These are phyloP conservation scores for Russula abietina DNA, from an alignment of 768 basidiomycete genomes.

Conservation along the genomic window DNA sequence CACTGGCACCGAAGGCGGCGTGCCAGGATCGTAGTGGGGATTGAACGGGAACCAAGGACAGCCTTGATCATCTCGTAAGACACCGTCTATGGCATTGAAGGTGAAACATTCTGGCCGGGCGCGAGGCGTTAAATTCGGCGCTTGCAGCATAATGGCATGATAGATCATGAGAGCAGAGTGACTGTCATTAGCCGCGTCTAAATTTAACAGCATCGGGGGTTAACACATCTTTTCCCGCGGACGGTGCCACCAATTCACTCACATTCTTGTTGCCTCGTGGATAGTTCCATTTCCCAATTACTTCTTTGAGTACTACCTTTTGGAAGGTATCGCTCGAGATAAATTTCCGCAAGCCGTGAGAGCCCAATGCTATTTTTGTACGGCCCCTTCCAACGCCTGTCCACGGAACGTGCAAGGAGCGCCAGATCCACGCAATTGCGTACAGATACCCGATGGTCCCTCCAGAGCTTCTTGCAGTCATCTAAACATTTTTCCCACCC, in stretches of 20 bases:
- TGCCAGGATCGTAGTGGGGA: conserved; percentile 51
- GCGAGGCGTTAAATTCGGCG: conserved; percentile 33
- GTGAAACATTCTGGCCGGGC: conserved; percentile 44
- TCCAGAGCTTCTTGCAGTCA: conserved; percentile 62
- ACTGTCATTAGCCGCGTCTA: conserved; percentile 71
- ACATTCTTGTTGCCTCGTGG: conserved; percentile 53
- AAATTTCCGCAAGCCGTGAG: conserved; percentile 56
- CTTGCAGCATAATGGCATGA: conserved; percentile 41
- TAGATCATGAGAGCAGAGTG: conserved; percentile 57
- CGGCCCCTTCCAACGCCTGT: conserved; percentile 65
- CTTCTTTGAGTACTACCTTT: conserved; percentile 61
- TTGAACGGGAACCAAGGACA: conserved; percentile 50
- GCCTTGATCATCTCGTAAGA: conserved; percentile 36
- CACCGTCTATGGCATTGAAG: conserved; percentile 49
- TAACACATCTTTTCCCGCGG: neutral
- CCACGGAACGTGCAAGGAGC: conserved; percentile 62
- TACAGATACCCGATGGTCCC: conserved; percentile 37
- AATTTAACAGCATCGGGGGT: neutral
- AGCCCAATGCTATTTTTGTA: conserved; percentile 58
- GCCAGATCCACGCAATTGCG: conserved; percentile 62
- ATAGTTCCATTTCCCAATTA: conserved; percentile 60
- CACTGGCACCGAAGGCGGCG: neutral
- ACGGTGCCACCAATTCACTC: conserved; percentile 28
- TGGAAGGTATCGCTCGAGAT: conserved; percentile 43
- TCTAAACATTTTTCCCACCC: conserved; percentile 34